Evolutionary conservation across 768 basidiomycete species (phyloP), one percentile per base, ranked within the genome.

Genomic region (Pulveroboletus sp.): DNA sequence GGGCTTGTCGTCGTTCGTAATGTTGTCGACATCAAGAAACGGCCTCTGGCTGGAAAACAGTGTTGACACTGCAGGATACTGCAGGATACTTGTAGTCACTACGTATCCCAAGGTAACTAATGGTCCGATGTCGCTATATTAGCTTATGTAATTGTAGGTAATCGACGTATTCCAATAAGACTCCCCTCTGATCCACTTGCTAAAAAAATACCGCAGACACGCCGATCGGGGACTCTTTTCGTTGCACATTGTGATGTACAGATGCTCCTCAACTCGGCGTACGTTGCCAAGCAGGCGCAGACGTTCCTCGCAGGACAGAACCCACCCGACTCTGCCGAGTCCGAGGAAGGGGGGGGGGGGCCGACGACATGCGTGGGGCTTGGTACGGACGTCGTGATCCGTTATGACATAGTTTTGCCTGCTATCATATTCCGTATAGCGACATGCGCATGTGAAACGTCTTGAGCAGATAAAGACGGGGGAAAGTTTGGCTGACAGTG

Each of bases 221-320:
- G n/a, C n/a, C 9, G 60, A 15, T 15, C 6, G 31, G 24, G 42
- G 15, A 11, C 27, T 27, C n/a, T 10, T n/a, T 6, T 17, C 2
- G 7, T 42, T 43, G 31, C 56, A 79, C n/a, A n/a, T n/a, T n/a
- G 86, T 89, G 40, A 85, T 89, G 80, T 90, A 90, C 54, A 89
- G 47, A 88, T 85, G 2, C 76, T 78, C 1, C 70, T 72, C 55
- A 87, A 88, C 62, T 71, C 71, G 35, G 72, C 66, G 12, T 90
- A 90, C 57, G 61, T 90, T 40, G 67, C 72, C 51, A 72, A 74
- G 57, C 89, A 91, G 66, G 79, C 73, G 30, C 77, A 80, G 35
- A 66, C 74, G 11, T 91, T 89, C 68, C 67, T 83, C 36, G 54
- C 66, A 8, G 82, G 82, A 7, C 59, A 76, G 21, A 76, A 83